Evolutionary conservation across 371 early-diverging fungal genomes (phyloP).

Genomic region (Rhizopus delemar): DNA sequence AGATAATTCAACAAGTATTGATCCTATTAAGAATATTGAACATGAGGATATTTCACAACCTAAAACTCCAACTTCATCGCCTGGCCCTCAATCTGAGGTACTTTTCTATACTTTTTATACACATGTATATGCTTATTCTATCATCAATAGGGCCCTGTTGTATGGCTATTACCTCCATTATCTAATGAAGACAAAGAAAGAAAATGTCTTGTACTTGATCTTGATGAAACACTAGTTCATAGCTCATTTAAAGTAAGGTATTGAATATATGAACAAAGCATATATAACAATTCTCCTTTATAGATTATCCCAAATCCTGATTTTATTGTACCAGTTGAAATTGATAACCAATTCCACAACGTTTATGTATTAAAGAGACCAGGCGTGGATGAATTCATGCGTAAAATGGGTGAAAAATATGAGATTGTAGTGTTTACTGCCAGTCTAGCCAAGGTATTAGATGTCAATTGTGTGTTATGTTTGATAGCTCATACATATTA

Average conservation of each 20-base stretch:
- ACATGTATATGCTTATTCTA: neutral
- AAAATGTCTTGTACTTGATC: slow-evolving; percentile 65
- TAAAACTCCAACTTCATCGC: slow-evolving; percentile 20
- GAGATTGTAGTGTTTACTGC: slow-evolving; percentile 97
- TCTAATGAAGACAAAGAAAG: slow-evolving; percentile 38
- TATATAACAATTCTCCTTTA: neutral
- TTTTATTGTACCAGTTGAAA: slow-evolving; percentile 85
- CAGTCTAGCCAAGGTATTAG: slow-evolving; percentile 82
- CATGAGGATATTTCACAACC: slow-evolving; percentile 7
- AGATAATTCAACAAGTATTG: neutral
- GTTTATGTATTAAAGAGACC: slow-evolving; percentile 96
- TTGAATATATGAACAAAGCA: neutral
- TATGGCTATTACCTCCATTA: slow-evolving; percentile 46
- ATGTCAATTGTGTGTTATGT: no score
- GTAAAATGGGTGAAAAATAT: slow-evolving; percentile 82
- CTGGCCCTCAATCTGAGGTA: slow-evolving; percentile 6
- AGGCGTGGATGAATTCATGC: slow-evolving; percentile 91
- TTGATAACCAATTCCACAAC: slow-evolving; percentile 88
- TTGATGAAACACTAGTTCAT: slow-evolving; percentile 70
- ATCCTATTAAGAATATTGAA: neutral
- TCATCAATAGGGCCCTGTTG: slow-evolving; percentile 25
- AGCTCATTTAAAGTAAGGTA: slow-evolving; percentile 58
- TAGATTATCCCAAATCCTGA: slow-evolving; percentile 81
- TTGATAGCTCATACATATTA: no score
- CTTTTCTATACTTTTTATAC: neutral